Percentiles rank a stretch among this genome's conserved stretches.
Evolutionary conservation across 306 rosid species (phyloP).

Genomic region (Sindora glabra): DNA sequence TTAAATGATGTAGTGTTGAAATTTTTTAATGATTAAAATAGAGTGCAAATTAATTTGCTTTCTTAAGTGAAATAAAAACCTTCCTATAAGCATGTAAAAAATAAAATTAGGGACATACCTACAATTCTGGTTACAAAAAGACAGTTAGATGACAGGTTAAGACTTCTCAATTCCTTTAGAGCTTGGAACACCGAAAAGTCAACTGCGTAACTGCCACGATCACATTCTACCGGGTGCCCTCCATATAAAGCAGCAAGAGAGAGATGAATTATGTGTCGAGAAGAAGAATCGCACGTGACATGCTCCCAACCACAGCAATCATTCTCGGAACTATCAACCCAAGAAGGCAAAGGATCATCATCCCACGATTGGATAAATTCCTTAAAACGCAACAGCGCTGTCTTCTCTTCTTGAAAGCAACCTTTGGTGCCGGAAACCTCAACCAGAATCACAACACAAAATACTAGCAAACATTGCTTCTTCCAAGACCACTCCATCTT

Average conservation of each 20-base stretch:
- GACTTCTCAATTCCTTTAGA: background rate
- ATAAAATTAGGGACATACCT: background rate
- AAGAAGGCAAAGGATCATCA: background rate
- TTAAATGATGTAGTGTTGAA: too few relatives aligned
- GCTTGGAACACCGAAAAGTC: background rate
- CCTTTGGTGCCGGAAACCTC: background rate
- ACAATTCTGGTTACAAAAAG: background rate
- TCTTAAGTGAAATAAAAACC: too few relatives aligned
- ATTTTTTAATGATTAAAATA: too few relatives aligned
- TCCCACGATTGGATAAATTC: background rate
- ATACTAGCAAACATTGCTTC: background rate
- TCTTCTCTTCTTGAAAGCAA: background rate
- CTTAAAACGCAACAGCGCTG: background rate
- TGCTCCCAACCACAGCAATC: background rate
- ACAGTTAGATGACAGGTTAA: background rate
- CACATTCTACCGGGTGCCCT: background rate
- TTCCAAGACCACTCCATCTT: background rate
- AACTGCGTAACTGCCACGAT: too few relatives aligned
- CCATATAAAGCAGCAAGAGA: background rate
- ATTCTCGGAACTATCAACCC: background rate
- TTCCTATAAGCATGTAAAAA: too few relatives aligned
- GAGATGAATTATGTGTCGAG: background rate
- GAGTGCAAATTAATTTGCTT: too few relatives aligned
- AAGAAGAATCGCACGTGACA: background rate
- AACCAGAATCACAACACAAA: background rate